Conservation (phyloP, 352 stramenopile genomes). For the Peronospora destructor region DNA sequence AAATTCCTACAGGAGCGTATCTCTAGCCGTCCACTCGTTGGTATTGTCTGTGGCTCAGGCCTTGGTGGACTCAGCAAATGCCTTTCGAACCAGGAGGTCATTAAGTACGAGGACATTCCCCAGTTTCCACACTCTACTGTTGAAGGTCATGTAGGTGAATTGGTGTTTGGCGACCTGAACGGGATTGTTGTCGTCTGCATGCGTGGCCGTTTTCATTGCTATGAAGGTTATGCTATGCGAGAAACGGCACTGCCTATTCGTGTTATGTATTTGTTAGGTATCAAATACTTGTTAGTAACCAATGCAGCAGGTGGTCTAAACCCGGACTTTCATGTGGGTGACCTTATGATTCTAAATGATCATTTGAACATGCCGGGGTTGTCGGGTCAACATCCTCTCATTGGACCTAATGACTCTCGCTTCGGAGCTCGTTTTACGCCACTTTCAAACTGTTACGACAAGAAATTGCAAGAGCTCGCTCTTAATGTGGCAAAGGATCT, state of each 20-base stretch:
- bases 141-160: constrained; percentile 89
- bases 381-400: constrained; percentile 89
- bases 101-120: constrained; percentile 92
- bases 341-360: constrained; percentile 95
- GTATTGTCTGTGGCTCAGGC: constrained; percentile 92
- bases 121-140: constrained; percentile 91
- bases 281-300: constrained; percentile 94
- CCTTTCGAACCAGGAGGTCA: constrained; percentile 80
- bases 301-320: constrained; percentile 96
- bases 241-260: constrained; percentile 92
- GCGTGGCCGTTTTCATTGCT: constrained; percentile 94
- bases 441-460: constrained; percentile 91
- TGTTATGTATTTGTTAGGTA: constrained; percentile 92
- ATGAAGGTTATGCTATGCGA: constrained; percentile 94
- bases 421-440: constrained; percentile 94
- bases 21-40: constrained; percentile 48
- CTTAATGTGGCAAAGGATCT: constrained; percentile 74
- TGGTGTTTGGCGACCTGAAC: constrained; percentile 92
- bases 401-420: constrained; percentile 93
- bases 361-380: constrained; percentile 93
- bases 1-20: constrained; percentile 58
- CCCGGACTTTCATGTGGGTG: constrained; percentile 90
- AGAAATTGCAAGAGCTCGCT: constrained; percentile 80
- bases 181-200: constrained; percentile 88
- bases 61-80: constrained; percentile 89